Percentiles rank a stretch among this genome's conserved stretches.
These are phyloP conservation scores for Ganoderma meredithae DNA, from an alignment of 1,284 basidiomycete genomes.

Conservation along the genomic window DNA sequence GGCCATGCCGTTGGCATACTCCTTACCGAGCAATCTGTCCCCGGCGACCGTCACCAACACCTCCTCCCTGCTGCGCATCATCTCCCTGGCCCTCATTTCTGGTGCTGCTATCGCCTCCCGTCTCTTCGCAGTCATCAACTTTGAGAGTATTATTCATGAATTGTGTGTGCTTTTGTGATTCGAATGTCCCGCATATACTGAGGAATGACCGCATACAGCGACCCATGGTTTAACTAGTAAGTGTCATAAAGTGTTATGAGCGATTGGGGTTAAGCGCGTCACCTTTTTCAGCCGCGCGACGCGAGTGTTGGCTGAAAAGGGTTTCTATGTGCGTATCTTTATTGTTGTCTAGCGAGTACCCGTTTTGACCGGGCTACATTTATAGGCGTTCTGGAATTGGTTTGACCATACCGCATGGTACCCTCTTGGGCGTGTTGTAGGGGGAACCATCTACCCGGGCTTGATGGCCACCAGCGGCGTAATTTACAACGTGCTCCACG, in stretches of 20 bases:
- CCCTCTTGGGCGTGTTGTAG: conserved; percentile 96
- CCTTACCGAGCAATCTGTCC: conserved; percentile 74
- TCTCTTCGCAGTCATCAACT: conserved; percentile 97
- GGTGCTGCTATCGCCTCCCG: conserved; percentile 95
- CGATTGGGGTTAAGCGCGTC: conserved; percentile 9
- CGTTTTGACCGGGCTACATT: conserved; percentile 7
- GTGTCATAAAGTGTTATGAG: conserved; percentile 41
- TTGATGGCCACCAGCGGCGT: conserved; percentile 98
- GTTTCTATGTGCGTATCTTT: conserved; percentile 86
- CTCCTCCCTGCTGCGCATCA: conserved; percentile 84
- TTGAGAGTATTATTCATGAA: conserved; percentile 99
- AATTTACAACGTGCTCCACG: conserved; percentile 92
- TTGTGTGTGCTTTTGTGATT: conserved; percentile 67
- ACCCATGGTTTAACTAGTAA: conserved; percentile 98
- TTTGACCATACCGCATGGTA: conserved; percentile 99
- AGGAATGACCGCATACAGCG: conserved; percentile 56
- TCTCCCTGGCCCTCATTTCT: conserved; percentile 88
- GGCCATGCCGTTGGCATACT: conserved; percentile 71
- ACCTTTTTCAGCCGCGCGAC: conserved; percentile 79
- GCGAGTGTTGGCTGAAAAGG: conserved; percentile 84
- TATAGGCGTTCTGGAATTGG: conserved; percentile 99
- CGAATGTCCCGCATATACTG: not conserved
- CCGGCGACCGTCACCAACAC: conserved; percentile 81
- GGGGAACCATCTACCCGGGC: conserved; percentile 98
- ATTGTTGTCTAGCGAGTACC: not conserved